Evolutionary conservation across 2,329 filamentous ascomycete species (phyloP).

Genomic region (Metarhizium robertsii): DNA sequence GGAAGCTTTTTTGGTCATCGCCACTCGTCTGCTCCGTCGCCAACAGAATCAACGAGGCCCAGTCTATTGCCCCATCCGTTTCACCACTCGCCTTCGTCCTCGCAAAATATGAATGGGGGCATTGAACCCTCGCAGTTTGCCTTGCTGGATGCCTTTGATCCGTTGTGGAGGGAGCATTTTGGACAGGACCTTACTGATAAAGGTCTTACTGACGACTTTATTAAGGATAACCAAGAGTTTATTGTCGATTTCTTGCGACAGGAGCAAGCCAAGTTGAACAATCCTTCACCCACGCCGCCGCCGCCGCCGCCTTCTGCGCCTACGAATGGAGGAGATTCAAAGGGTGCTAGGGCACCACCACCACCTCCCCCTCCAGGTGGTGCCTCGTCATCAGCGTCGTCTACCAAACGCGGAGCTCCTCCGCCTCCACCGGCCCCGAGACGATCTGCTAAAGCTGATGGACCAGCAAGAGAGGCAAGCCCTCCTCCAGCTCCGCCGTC

Average conservation of each 20-base stretch:
- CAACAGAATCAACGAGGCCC: conserved; percentile 45
- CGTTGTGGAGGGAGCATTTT: conserved; percentile 56
- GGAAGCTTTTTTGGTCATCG: conserved; percentile 54
- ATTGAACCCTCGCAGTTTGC: conserved; percentile 46
- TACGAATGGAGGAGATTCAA: conserved; percentile 22
- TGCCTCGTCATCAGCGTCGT: conserved; percentile 3
- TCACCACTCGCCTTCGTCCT: conserved; percentile 30
- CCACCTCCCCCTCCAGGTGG: conserved; percentile 20
- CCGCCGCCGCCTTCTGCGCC: conserved; percentile 14
- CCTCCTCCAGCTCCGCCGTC: conserved; percentile 47
- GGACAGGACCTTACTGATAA: conserved; percentile 53
- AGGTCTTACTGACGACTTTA: conserved; percentile 57
- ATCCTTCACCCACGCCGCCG: conserved; percentile 13
- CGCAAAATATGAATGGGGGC: conserved; percentile 36
- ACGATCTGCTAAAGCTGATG: conserved; percentile 46
- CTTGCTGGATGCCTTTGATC: conserved; percentile 54
- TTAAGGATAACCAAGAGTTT: conserved; percentile 59
- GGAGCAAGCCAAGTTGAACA: conserved; percentile 34
- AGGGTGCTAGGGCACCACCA: conserved; percentile 24
- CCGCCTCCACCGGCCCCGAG: conserved; percentile 40
- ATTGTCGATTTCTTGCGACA: conserved; percentile 56
- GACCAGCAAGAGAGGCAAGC: conserved; percentile 62
- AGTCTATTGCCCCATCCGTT: conserved; percentile 25
- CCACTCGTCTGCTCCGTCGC: conserved; percentile 48
- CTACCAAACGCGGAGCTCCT: conserved; percentile 14